Base-by-base conservation (phyloP, 768 basidiomycete species). In the Macrocybe gigantea region DNA sequence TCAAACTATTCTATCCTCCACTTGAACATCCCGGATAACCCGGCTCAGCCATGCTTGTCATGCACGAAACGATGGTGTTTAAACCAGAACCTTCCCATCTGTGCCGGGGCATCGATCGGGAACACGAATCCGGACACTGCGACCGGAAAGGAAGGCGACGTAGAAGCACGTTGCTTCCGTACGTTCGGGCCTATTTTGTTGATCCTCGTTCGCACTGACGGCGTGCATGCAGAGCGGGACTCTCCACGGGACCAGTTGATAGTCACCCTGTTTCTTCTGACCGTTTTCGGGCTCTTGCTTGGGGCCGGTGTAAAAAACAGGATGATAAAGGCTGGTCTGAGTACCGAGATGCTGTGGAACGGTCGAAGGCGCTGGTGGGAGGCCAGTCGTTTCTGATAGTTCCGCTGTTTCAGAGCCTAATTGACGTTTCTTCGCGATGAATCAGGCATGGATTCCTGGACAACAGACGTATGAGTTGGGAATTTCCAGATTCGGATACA, bases 21-120 rank as follows among this genome's bases (percentile, higher is more conserved):
- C 43, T 72, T 96, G 56, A 80, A 82, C 53, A 77, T 79, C 34
- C 88, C 92, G 31, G 84, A 92, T 61, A 85, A 88, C 57, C 88
- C 90, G 1, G 80, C 81, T 12, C 91, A 95, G 64, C 93, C 93
- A 7, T 96, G 93, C 64, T 74, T 93, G 22, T 88, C 90, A 5
- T 96, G 93, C 63, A 95, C 92, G 7, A 91, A 93, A 60, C 88
- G 93, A 60, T 96, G 93, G 88, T 96, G 93, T 68, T 71, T 93
- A 47, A 89, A 95, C 61, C 93, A 91, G 65, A 90, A 93, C 59
- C 73, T 96, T 34, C 70, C 77, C 11, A 94, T 92, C 38, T 95
- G 90, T 62, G 76, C 78, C 7, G 85, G 85, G 29, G 90, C 90
- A 41, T 76, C 79, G 43, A 68, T 94, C 45, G 93, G 93, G 22